Evolutionary conservation across 2,329 filamentous ascomycete genomes (phyloP).

Genomic region (Gyromitra esculenta): DNA sequence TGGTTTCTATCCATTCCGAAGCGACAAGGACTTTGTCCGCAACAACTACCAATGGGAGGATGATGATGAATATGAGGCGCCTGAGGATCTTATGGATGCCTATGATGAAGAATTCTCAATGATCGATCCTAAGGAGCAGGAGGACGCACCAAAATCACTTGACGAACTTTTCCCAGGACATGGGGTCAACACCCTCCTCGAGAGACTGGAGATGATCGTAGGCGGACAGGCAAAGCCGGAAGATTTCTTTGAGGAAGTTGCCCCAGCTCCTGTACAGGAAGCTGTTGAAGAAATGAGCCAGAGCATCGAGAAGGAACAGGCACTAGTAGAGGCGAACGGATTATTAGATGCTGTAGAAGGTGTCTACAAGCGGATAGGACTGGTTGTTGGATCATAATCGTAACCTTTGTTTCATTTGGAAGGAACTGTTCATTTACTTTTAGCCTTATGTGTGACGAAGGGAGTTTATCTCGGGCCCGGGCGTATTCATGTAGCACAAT

Average conservation of each 20-base stretch:
- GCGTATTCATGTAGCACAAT: slow-evolving; percentile 49
- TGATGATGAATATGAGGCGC: slow-evolving; percentile 51
- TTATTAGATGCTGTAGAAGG: slow-evolving; percentile 51
- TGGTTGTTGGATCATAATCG: slow-evolving; percentile 50
- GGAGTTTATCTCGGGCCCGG: slow-evolving; percentile 44
- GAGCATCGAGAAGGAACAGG: slow-evolving; percentile 35
- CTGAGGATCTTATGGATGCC: slow-evolving; percentile 54
- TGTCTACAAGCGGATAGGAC: slow-evolving; percentile 53
- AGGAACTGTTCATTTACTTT: slow-evolving; percentile 27
- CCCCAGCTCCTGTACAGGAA: slow-evolving; percentile 27
- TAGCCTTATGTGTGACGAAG: slow-evolving; percentile 48
- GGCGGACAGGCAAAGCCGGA: slow-evolving; percentile 52
- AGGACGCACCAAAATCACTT: slow-evolving; percentile 42
- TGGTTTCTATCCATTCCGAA: slow-evolving; percentile 52
- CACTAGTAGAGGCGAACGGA: slow-evolving; percentile 48
- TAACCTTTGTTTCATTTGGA: slow-evolving; percentile 17
- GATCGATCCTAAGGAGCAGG: slow-evolving; percentile 43
- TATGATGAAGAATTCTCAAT: slow-evolving; percentile 48
- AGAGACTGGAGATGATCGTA: slow-evolving; percentile 54
- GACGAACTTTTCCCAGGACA: slow-evolving; percentile 55
- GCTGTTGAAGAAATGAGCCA: slow-evolving; percentile 33
- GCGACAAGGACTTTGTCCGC: slow-evolving; percentile 35
- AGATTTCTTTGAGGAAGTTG: slow-evolving; percentile 50
- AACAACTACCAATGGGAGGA: slow-evolving; percentile 51
- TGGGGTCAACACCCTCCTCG: slow-evolving; percentile 53